Evolutionary conservation across 495 filamentous ascomycete species (phyloP).

Genomic region (Trichocladium uniseriatum): DNA sequence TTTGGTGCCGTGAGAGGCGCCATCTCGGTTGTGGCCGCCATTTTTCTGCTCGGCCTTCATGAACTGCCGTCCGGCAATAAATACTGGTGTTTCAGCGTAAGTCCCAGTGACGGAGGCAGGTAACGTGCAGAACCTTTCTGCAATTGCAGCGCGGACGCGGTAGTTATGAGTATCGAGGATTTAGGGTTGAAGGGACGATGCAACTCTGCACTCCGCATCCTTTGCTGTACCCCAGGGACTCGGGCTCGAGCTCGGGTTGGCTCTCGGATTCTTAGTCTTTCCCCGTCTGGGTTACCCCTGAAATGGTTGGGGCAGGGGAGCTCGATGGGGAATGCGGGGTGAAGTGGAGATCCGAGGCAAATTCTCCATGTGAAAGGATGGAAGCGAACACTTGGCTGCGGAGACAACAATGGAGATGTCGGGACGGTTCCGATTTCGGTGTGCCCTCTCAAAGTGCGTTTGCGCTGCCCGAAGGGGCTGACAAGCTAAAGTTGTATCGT

Average conservation of each 20-base stretch:
- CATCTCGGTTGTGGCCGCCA: background rate
- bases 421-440: background rate
- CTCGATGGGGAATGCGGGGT: background rate
- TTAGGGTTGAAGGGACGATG: background rate
- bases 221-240: background rate
- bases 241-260: too few relatives aligned
- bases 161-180: background rate
- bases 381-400: too few relatives aligned
- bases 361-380: background rate
- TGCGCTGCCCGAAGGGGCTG: too few relatives aligned
- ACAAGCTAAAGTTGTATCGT: too few relatives aligned
- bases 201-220: background rate
- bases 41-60: background rate
- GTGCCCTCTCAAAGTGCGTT: too few relatives aligned
- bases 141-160: too few relatives aligned
- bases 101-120: too few relatives aligned
- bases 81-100: too few relatives aligned
- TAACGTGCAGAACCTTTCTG: too few relatives aligned
- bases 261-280: too few relatives aligned
- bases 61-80: too few relatives aligned
- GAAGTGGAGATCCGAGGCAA: background rate
- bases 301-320: background rate
- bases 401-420: background rate
- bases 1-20: slow-evolving; percentile 6
- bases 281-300: background rate